Percentiles rank a stretch among this genome's conserved stretches.
These are phyloP conservation scores for Geotrichum citri-aurantii DNA, from an alignment of 1,139 yeast species.

Conservation along the genomic window DNA sequence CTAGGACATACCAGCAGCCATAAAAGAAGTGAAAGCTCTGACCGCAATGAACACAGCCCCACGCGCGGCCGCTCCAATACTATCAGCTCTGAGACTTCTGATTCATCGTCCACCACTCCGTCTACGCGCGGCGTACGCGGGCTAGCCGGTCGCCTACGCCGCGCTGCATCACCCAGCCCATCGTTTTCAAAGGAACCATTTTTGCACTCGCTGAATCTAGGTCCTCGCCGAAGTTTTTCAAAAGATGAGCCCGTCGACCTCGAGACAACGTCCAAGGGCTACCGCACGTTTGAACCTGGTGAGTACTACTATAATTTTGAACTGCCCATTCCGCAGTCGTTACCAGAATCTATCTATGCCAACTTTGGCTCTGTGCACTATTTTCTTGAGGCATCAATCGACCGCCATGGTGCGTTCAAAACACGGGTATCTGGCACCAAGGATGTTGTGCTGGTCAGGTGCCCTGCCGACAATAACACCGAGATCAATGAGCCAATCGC, in stretches of 20 bases:
- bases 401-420: conserved; percentile 80
- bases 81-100: neutral
- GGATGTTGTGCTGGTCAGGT: conserved; percentile 63
- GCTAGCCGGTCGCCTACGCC: conserved; percentile 15
- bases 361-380: conserved; percentile 79
- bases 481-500: conserved; percentile 94
- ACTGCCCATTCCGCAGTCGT: conserved; percentile 72
- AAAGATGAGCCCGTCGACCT: conserved; percentile 18
- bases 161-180: conserved; percentile 21
- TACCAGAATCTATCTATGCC: conserved; percentile 74
- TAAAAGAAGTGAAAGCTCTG: neutral
- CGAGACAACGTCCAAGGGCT: conserved; percentile 29
- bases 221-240: conserved; percentile 13
- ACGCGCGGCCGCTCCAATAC: neutral
- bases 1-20: neutral
- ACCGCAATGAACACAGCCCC: too few species aligned
- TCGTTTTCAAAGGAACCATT: conserved; percentile 3
- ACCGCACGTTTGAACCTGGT: conserved; percentile 60
- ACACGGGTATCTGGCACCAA: conserved; percentile 59
- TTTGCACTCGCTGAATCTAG: conserved; percentile 1
- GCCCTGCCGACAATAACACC: conserved; percentile 69
- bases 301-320: conserved; percentile 91
- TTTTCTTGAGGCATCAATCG: conserved; percentile 59
- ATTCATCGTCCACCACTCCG: conserved; percentile 3
- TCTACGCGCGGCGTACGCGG: conserved; percentile 15